A percentile compares a stretch with the other conserved stretches of the same genome.
Evolutionary conservation across 768 basidiomycete genomes (phyloP).

Genomic region (Podaxis sp.): DNA sequence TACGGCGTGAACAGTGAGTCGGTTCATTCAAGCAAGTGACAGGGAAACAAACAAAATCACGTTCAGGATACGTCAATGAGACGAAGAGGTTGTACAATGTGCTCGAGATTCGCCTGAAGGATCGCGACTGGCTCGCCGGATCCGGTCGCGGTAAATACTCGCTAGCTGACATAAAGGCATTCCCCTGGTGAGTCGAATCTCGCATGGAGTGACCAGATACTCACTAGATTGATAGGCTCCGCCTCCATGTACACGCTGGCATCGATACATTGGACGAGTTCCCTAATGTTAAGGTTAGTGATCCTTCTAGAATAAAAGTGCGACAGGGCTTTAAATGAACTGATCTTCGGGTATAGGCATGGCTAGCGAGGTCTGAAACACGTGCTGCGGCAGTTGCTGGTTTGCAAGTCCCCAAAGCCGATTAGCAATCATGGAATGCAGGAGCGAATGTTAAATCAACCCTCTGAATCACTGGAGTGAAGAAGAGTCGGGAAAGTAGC

Average conservation of each 20-base stretch:
- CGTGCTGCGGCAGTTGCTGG: background rate
- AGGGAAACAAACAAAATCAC: background rate
- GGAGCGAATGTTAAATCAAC: background rate
- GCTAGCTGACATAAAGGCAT: conserved; percentile 71
- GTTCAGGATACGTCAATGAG: conserved; percentile 73
- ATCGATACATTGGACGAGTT: conserved; percentile 60
- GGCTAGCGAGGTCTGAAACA: conserved; percentile 21
- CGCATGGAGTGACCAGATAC: background rate
- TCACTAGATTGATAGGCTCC: conserved; percentile 45
- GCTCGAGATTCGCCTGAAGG: conserved; percentile 72
- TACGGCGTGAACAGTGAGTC: conserved; percentile 64
- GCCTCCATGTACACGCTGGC: conserved; percentile 44
- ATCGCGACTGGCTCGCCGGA: conserved; percentile 81
- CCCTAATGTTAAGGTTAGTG: conserved; percentile 57
- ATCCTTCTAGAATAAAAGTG: background rate
- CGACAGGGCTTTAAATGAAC: background rate
- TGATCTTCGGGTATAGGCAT: conserved; percentile 17
- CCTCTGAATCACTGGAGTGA: background rate
- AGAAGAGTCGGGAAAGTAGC: too few relatives aligned
- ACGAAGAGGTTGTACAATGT: conserved; percentile 83
- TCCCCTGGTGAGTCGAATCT: conserved; percentile 50
- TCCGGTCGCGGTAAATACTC: conserved; percentile 64
- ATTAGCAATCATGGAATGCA: background rate
- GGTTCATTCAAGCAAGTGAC: conserved; percentile 18
- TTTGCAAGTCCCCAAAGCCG: background rate